Evolutionary conservation across 768 basidiomycete species (phyloP).

Genomic region (Mycena vulgaris): DNA sequence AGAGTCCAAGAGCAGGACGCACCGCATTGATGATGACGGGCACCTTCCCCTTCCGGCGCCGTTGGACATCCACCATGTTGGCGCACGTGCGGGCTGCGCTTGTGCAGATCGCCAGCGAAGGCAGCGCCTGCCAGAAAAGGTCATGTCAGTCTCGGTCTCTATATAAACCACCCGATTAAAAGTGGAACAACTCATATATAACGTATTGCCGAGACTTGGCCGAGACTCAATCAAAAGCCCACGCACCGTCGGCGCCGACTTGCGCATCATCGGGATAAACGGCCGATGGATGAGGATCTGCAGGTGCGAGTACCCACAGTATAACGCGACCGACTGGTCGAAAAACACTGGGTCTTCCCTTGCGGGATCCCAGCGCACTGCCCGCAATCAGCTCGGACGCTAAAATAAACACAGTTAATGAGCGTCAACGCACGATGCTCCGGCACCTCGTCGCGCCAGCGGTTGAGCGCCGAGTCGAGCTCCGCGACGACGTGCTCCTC

Average conservation of each 20-base stretch:
- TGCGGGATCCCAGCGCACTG: conserved; percentile 63
- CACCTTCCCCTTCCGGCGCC: conserved; percentile 50
- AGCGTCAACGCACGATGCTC: conserved; percentile 65
- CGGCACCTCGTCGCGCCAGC: conserved; percentile 62
- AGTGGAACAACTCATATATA: too few species aligned
- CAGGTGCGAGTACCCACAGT: conserved; percentile 61
- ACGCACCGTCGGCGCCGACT: conserved; percentile 51
- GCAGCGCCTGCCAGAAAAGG: conserved; percentile 53
- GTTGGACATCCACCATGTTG: conserved; percentile 74
- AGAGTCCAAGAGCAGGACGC: too few species aligned
- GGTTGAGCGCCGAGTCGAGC: conserved; percentile 82
- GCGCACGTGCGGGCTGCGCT: conserved; percentile 86
- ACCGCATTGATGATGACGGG: conserved; percentile 48
- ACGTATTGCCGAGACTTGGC: too few species aligned
- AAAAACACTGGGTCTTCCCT: conserved; percentile 58
- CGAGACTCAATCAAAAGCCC: too few species aligned
- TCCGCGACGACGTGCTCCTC: conserved; percentile 79
- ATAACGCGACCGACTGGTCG: conserved; percentile 71
- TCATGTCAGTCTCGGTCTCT: not conserved
- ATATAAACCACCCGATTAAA: not conserved
- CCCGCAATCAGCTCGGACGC: not conserved
- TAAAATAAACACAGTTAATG: conserved; percentile 44
- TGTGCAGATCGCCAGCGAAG: conserved; percentile 85
- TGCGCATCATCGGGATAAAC: conserved; percentile 79
- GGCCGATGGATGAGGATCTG: conserved; percentile 86